Evolutionary conservation across 2,329 filamentous ascomycete species (phyloP).

Genomic region (Botryotinia convoluta): DNA sequence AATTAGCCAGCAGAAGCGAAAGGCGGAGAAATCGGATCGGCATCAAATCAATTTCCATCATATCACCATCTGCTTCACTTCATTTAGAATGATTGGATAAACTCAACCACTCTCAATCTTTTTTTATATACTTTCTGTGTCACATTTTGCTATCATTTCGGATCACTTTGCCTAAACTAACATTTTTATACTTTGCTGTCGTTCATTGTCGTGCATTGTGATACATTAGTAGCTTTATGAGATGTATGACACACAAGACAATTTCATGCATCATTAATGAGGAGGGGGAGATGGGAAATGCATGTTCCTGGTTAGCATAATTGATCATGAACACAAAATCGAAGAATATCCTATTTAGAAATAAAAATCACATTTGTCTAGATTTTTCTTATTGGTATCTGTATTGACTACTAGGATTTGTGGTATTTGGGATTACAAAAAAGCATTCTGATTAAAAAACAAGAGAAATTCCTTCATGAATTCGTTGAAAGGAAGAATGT

Average conservation of each 20-base stretch:
- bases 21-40: conserved; percentile 9
- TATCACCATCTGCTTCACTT: conserved; percentile 8
- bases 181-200: background rate
- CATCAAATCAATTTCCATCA: conserved; percentile 6
- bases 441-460: conserved; percentile 35
- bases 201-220: background rate
- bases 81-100: conserved; percentile 6
- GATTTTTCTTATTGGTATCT: conserved; percentile 10
- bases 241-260: conserved; percentile 11
- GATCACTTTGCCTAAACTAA: conserved; percentile 2
- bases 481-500: conserved; percentile 30
- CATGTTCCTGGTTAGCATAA: background rate
- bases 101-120: background rate
- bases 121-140: background rate
- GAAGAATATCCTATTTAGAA: background rate
- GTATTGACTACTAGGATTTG: conserved; percentile 19
- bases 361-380: background rate
- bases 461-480: conserved; percentile 32
- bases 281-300: background rate
- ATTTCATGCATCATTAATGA: background rate
- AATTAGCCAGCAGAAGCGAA: background rate
- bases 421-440: conserved; percentile 35
- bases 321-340: background rate
- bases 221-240: background rate
- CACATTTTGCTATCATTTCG: conserved; percentile 10